Percentiles rank a stretch among this genome's conserved stretches.
phyloP scores from a whole-genome alignment of 257 asterid genomes.

The Penstemon newberryi region DNA sequence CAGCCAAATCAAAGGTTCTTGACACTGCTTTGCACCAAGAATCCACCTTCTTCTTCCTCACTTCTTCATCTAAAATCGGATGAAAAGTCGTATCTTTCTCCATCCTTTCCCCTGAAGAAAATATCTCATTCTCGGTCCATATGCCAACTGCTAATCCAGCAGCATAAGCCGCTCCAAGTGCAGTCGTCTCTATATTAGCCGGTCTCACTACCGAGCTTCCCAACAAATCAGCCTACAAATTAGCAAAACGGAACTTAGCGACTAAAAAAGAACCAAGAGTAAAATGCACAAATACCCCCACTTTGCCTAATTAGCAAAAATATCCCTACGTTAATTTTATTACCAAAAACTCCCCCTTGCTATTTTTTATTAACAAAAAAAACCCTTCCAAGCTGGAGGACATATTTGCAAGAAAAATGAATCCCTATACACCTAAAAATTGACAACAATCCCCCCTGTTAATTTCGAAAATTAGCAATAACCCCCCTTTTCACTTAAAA shows the following conservation, averaged over 20 bases:
- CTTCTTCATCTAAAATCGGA: constrained; percentile 49
- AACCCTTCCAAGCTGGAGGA: too few relatives aligned
- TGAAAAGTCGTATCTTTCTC: constrained; percentile 53
- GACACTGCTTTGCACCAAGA: constrained; percentile 93
- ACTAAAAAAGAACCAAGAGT: not conserved
- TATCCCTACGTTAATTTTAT: too few relatives aligned
- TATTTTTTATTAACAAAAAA: too few relatives aligned
- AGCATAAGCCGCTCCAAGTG: constrained; percentile 95
- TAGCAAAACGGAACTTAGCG: not conserved
- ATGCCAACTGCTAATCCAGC: constrained; percentile 92
- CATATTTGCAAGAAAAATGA: too few relatives aligned
- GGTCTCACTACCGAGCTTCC: constrained; percentile 86
- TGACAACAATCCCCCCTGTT: too few relatives aligned
- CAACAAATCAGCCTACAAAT: constrained; percentile 69
- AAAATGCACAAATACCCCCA: too few relatives aligned
- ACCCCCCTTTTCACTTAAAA: too few relatives aligned
- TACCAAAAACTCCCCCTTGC: too few relatives aligned
- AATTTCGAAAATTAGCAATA: too few relatives aligned
- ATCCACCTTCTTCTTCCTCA: constrained; percentile 72
- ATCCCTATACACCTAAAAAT: too few relatives aligned
- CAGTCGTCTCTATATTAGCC: constrained; percentile 87
- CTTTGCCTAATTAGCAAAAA: too few relatives aligned
- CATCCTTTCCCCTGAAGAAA: constrained; percentile 56
- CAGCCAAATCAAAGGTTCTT: constrained; percentile 84
- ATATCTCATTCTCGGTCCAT: constrained; percentile 70